Evolutionary conservation across 2,329 filamentous ascomycete genomes (phyloP).

Genomic region (Dothistroma pini): DNA sequence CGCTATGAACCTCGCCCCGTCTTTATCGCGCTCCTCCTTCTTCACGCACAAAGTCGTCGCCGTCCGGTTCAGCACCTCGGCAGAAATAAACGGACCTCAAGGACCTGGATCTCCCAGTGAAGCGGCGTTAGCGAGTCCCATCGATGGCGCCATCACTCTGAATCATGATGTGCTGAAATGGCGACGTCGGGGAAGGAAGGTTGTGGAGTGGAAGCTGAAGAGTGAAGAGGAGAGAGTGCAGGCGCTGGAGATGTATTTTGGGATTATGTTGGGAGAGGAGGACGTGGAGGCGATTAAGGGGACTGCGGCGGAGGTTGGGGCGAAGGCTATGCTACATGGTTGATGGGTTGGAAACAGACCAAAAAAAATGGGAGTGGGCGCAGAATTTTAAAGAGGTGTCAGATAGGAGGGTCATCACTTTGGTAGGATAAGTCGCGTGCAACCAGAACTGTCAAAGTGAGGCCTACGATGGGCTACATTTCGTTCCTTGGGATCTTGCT

Average conservation of each 20-base stretch:
- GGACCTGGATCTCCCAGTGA: conserved; percentile 17
- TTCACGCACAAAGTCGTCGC: conserved; percentile 56
- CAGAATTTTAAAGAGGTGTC: not conserved
- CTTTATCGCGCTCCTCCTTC: conserved; percentile 46
- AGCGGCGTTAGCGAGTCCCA: conserved; percentile 19
- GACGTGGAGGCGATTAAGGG: conserved; percentile 40
- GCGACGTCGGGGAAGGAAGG: conserved; percentile 34
- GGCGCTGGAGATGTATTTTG: conserved; percentile 46
- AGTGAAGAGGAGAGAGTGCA: conserved; percentile 42
- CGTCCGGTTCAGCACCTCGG: conserved; percentile 31
- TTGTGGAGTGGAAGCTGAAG: conserved; percentile 39
- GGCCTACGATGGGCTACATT: too few relatives aligned
- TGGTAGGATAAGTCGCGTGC: too few relatives aligned
- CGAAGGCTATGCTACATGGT: conserved; percentile 13
- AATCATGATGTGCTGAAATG: conserved; percentile 29
- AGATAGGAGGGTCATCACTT: too few relatives aligned
- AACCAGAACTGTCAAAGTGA: too few relatives aligned
- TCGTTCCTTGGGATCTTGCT: too few relatives aligned
- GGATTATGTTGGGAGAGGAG: conserved; percentile 39
- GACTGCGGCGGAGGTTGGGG: conserved; percentile 20
- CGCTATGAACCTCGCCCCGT: conserved; percentile 57
- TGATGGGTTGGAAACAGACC: not conserved
- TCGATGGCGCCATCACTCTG: conserved; percentile 26
- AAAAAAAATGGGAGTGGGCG: too few relatives aligned
- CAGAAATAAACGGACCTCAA: conserved; percentile 16